phyloP scores from a whole-genome alignment of 345 rosid genomes.

The Aegle marmelos region DNA sequence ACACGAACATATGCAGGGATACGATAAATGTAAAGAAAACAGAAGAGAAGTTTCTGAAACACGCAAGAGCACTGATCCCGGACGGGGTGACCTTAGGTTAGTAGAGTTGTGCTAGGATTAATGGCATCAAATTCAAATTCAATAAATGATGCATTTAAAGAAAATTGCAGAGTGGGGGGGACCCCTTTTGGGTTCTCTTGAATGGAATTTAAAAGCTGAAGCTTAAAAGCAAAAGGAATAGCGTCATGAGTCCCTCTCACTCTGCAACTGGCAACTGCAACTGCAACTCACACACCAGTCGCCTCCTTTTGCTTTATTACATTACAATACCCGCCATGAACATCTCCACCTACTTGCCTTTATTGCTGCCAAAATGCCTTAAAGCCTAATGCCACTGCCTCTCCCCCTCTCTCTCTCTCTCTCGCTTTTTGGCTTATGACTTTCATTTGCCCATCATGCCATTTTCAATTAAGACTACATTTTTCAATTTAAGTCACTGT shows the following conservation, averaged over 20 bases:
- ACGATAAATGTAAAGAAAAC: background rate
- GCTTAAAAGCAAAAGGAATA: background rate
- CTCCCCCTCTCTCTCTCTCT: too few species aligned
- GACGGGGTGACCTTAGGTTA: background rate
- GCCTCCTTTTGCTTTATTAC: slow-evolving; percentile 17
- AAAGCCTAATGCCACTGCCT: background rate
- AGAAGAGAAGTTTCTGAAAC: slow-evolving; percentile 3
- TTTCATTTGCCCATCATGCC: background rate
- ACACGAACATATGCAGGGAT: too few species aligned
- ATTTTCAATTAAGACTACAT: background rate
- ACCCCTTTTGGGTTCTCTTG: background rate
- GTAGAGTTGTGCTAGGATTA: background rate
- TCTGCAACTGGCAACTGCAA: background rate
- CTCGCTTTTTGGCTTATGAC: background rate
- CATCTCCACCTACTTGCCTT: slow-evolving; percentile 28
- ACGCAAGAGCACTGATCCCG: background rate
- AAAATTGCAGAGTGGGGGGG: background rate
- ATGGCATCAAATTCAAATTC: background rate
- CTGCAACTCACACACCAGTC: background rate
- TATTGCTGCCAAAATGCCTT: slow-evolving; percentile 13
- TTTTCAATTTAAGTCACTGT: too few species aligned
- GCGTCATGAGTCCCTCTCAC: background rate
- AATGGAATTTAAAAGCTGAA: slow-evolving; percentile 7
- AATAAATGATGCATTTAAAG: slow-evolving; percentile 6
- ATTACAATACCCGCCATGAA: slow-evolving; percentile 11